These are phyloP conservation scores for Gremmenia infestans DNA, from an alignment of 2,329 filamentous ascomycete species.

Conservation along the genomic window DNA sequence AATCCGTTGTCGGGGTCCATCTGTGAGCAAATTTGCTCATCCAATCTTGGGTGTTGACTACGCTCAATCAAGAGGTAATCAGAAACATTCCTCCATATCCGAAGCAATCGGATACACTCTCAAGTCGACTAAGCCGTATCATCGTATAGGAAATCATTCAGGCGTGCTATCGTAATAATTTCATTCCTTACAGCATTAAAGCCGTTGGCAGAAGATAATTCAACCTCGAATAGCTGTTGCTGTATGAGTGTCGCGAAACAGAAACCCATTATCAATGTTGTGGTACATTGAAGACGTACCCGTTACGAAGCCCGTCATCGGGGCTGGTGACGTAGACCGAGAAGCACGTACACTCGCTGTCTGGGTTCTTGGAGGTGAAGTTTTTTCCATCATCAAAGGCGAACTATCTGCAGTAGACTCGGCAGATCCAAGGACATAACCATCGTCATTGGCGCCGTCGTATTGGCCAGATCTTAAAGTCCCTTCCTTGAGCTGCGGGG, in stretches of 20 bases:
- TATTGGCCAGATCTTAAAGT: constrained; percentile 39
- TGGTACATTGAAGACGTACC: constrained; percentile 39
- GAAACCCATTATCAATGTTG: constrained; percentile 29
- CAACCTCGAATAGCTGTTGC: constrained; percentile 34
- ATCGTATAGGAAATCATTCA: constrained; percentile 10
- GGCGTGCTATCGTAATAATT: not conserved
- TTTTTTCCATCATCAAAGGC: constrained; percentile 25
- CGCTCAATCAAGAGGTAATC: constrained; percentile 30
- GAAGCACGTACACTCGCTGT: constrained; percentile 32
- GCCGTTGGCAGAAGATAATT: constrained; percentile 1
- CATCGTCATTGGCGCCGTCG: constrained; percentile 40
- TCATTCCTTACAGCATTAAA: not conserved
- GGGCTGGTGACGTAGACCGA: constrained; percentile 41
- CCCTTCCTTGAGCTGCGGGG: constrained; percentile 46
- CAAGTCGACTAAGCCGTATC: constrained; percentile 4
- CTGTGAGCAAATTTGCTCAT: too few species aligned
- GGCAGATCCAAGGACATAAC: constrained; percentile 27
- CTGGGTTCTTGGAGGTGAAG: constrained; percentile 20
- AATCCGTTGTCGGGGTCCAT: not conserved
- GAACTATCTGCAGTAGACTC: constrained; percentile 34
- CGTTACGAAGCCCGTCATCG: constrained; percentile 42
- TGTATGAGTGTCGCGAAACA: constrained; percentile 32
- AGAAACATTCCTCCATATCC: constrained; percentile 1
- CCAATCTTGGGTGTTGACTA: constrained; percentile 11
- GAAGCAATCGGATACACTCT: not conserved